Conservation (phyloP, 306 rosid species). For the Pterocarpus santalinus region DNA sequence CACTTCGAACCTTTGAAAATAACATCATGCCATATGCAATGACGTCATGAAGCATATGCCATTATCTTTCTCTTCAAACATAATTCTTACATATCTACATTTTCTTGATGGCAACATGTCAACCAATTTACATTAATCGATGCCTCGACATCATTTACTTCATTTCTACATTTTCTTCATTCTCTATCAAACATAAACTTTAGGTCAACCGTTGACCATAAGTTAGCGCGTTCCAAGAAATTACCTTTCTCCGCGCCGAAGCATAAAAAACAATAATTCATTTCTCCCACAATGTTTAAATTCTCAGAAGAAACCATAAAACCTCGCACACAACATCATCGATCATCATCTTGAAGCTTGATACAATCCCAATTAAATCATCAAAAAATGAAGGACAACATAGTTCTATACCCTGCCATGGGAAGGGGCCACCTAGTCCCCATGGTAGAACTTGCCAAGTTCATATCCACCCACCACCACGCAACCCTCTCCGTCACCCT, state of each 20-base stretch:
- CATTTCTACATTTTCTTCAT: neutral
- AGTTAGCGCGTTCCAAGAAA: neutral
- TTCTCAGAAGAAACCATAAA: neutral
- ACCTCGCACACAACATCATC: neutral
- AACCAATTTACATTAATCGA: neutral
- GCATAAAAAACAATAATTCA: no score
- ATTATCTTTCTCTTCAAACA: neutral
- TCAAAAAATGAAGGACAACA: constrained; percentile 32
- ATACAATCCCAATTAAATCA: neutral
- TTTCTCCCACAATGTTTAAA: neutral
- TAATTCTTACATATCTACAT: neutral
- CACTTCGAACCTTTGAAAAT: neutral
- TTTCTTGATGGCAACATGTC: neutral
- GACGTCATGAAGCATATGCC: neutral
- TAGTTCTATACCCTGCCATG: constrained; percentile 54
- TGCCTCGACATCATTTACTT: neutral
- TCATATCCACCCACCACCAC: constrained; percentile 37
- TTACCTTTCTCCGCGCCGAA: no score
- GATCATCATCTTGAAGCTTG: neutral
- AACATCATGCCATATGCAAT: neutral
- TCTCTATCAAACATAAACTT: neutral
- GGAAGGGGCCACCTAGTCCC: constrained; percentile 53
- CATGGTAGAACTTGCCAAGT: constrained; percentile 55
- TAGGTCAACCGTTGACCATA: neutral
- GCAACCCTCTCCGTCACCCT: constrained; percentile 46